Evolutionary conservation across 1,284 basidiomycete genomes (phyloP).

Genomic region (Porodaedalea pini): DNA sequence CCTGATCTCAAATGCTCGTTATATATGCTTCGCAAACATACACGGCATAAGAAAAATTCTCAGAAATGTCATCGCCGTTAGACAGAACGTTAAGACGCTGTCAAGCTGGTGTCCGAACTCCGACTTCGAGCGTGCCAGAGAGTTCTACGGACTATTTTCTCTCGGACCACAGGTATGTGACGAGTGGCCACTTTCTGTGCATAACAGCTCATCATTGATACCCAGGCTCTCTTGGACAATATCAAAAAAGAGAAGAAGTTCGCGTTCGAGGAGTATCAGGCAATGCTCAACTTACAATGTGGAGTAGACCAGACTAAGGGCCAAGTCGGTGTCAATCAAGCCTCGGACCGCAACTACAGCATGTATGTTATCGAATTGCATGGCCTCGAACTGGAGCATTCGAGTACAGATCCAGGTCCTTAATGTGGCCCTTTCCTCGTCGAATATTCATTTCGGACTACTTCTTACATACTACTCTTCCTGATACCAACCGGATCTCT

Average conservation of each 20-base stretch:
- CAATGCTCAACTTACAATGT: slow-evolving; percentile 84
- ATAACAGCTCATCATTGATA: slow-evolving; percentile 5
- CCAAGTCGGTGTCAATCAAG: slow-evolving; percentile 46
- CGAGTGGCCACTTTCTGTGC: background rate
- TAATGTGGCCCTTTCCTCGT: background rate
- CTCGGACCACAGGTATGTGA: slow-evolving; percentile 66
- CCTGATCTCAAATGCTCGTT: slow-evolving; percentile 72
- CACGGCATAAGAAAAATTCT: slow-evolving; percentile 87
- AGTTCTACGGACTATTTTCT: slow-evolving; percentile 80
- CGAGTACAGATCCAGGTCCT: slow-evolving; percentile 20
- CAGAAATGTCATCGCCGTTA: slow-evolving; percentile 88
- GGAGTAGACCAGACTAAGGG: slow-evolving; percentile 62
- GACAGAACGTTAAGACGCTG: slow-evolving; percentile 88
- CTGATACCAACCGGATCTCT: background rate
- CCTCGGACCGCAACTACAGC: slow-evolving; percentile 67
- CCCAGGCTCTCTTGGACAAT: slow-evolving; percentile 69
- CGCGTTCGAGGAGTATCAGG: slow-evolving; percentile 87
- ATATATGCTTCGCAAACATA: slow-evolving; percentile 68
- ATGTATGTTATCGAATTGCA: slow-evolving; percentile 82
- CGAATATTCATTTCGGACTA: background rate
- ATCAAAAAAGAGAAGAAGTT: slow-evolving; percentile 65
- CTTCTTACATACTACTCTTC: background rate
- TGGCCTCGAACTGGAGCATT: slow-evolving; percentile 65
- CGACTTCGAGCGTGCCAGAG: slow-evolving; percentile 72
- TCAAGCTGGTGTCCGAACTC: slow-evolving; percentile 56